Percentiles rank a stretch among this genome's conserved stretches.
Conservation (phyloP, 2,329 filamentous ascomycete genomes). For the Dendryphion nanum region DNA sequence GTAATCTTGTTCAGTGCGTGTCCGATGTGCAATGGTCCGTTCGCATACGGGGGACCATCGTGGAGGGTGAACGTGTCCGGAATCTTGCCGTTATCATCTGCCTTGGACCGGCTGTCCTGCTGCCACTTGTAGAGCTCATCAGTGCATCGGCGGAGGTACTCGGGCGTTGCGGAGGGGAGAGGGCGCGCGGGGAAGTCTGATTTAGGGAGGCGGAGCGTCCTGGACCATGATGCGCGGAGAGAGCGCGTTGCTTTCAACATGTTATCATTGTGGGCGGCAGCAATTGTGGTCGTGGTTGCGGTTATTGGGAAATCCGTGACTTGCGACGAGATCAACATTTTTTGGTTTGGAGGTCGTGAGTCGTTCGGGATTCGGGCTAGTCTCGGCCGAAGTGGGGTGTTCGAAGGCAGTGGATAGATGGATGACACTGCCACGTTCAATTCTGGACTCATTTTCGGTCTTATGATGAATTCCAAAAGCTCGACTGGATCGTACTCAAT, state of each 20-base stretch:
- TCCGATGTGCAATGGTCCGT: constrained; percentile 85
- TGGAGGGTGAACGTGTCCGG: constrained; percentile 74
- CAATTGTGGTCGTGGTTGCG: too few relatives aligned
- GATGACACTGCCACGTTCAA: too few relatives aligned
- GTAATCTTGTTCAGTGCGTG: constrained; percentile 96
- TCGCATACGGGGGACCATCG: constrained; percentile 96
- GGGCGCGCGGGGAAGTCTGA: constrained; percentile 51
- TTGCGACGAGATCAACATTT: too few relatives aligned
- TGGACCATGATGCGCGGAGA: constrained; percentile 42
- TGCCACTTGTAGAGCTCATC: constrained; percentile 93
- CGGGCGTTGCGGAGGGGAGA: constrained; percentile 21
- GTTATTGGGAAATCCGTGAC: too few relatives aligned
- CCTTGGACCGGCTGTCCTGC: constrained; percentile 48
- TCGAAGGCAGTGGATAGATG: too few relatives aligned
- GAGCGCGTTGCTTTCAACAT: constrained; percentile 39
- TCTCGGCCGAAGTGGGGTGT: too few relatives aligned
- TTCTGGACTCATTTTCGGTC: too few relatives aligned
- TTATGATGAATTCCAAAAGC: too few relatives aligned
- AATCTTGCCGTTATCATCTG: constrained; percentile 29
- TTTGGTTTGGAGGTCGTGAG: too few relatives aligned
- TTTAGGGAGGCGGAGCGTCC: constrained; percentile 49
- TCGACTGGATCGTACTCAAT: too few relatives aligned
- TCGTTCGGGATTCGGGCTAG: constrained; percentile 2
- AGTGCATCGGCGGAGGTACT: constrained; percentile 72
- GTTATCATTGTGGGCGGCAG: constrained; percentile 35